Conservation (phyloP, 352 stramenopile genomes). For the Globisporangium uncinulatum region DNA sequence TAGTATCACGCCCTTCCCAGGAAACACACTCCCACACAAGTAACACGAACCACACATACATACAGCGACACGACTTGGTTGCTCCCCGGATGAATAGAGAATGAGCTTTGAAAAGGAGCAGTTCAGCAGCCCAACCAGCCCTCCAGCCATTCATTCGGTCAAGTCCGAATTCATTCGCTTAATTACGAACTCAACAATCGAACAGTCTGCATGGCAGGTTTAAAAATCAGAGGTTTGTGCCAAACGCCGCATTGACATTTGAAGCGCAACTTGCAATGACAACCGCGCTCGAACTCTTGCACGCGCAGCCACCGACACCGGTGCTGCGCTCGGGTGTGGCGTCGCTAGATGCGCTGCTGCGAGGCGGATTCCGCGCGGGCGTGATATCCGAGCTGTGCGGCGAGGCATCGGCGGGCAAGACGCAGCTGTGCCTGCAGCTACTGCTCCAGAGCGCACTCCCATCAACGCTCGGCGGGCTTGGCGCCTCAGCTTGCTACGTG, state of each 20-base stretch:
- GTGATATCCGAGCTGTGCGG: conserved; percentile 73
- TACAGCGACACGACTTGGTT: background rate
- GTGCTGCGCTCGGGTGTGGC: conserved; percentile 46
- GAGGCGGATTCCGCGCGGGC: conserved; percentile 59
- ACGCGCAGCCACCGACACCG: conserved; percentile 14
- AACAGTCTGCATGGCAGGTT: no score
- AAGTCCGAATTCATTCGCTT: no score
- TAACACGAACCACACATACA: no score
- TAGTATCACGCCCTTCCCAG: conserved; percentile 60
- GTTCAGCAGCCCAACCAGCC: no score
- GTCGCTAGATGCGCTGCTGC: conserved; percentile 45
- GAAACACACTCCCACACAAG: background rate
- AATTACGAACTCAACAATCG: no score
- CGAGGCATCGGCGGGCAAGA: conserved; percentile 72
- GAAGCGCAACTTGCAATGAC: background rate
- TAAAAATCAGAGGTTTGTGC: no score
- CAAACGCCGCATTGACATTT: no score
- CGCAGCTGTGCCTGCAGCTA: conserved; percentile 72
- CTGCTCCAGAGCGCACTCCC: conserved; percentile 64
- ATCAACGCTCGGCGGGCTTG: conserved; percentile 36
- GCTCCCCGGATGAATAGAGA: no score
- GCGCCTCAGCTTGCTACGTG: conserved; percentile 71
- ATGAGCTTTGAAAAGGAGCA: no score
- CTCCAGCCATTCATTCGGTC: no score
- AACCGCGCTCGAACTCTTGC: conserved; percentile 48